Percentiles rank a stretch among this genome's conserved stretches.
phyloP scores from a whole-genome alignment of 805 yeast species.

The Wickerhamiella cacticola region DNA sequence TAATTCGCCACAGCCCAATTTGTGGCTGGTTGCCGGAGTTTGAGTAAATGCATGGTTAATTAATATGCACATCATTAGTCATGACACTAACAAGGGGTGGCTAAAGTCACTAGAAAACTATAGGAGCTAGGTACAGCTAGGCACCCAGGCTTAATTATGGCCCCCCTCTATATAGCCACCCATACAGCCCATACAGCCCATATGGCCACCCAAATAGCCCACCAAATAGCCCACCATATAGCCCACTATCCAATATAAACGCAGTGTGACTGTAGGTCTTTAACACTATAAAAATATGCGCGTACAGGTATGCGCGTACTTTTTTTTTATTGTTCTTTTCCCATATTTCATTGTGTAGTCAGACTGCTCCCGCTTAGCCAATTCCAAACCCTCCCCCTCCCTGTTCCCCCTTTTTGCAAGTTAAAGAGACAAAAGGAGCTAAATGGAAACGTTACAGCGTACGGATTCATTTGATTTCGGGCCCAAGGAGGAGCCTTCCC shows the following conservation, averaged over 20 bases:
- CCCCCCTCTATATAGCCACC: neutral
- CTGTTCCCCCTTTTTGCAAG: neutral
- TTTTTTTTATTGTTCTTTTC: too few species aligned
- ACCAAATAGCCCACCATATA: too few species aligned
- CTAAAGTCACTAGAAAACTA: neutral
- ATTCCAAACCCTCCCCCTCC: neutral
- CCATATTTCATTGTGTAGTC: neutral
- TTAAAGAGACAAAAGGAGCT: neutral
- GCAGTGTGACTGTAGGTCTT: too few species aligned
- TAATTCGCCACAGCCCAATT: too few species aligned
- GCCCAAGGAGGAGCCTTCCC: neutral
- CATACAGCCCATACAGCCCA: too few species aligned
- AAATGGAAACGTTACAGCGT: slow-evolving; percentile 10
- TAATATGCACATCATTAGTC: neutral
- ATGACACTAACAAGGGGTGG: slow-evolving; percentile 2
- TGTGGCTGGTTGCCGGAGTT: neutral
- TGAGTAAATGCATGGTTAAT: too few species aligned
- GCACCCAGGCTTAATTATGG: neutral
- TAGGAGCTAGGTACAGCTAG: too few species aligned
- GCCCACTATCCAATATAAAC: too few species aligned
- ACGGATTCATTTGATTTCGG: slow-evolving; percentile 12
- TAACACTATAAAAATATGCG: too few species aligned
- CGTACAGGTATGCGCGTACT: too few species aligned
- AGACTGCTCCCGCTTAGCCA: slow-evolving; percentile 2
- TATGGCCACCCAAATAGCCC: neutral